Base-by-base conservation (phyloP, 306 rosid genomes). In the Vigna trinervia region DNA sequence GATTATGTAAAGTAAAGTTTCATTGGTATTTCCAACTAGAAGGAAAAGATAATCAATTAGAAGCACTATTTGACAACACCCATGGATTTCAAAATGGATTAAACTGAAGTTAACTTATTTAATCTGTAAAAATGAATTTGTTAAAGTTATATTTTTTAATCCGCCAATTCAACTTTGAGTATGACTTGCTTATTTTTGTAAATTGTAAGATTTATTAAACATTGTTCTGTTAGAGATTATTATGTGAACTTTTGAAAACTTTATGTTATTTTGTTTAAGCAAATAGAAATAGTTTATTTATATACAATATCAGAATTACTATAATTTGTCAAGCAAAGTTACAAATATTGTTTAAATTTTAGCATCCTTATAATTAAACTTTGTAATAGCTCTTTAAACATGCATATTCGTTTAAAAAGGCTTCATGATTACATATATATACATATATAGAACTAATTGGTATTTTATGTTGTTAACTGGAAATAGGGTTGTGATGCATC, bases 401-500 rank as follows among this genome's bases (percentile, higher is more conserved):
- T 53, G 62, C 34, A 53, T 3, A 30, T 30, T 30, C 3, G 34
- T 30, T 30, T 41, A 41, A 2, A 80, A 8, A 56, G 28, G 68
- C 23, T 34, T 34, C 6, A 1, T 34, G 38, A 5, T 34, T 34
- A 34, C 38, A 34, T 34, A 34, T 34, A 34, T 5, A 34, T 5
- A 34, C 5, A 34, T 34, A 34, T 5, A 34, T 5, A 34, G 38
- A 34, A 34, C 6, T 34, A 34, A 34, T 34, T 34, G 38, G 38
- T 34, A 34, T 34, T 34, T 6, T 36, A 1, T 57, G 4, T 60
- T 71, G 56, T 3, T 19, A 43, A 66, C 12, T 72, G 72, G 53
- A 73, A 73, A 66, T 71, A 94, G 97, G 98, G 98, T 45, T 94
- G 98, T 20, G 98, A 94, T 78, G 97, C 87, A 46, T 94, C 98